phyloP scores from a whole-genome alignment of 805 yeast genomes.

The Ogataea paraovalis region DNA sequence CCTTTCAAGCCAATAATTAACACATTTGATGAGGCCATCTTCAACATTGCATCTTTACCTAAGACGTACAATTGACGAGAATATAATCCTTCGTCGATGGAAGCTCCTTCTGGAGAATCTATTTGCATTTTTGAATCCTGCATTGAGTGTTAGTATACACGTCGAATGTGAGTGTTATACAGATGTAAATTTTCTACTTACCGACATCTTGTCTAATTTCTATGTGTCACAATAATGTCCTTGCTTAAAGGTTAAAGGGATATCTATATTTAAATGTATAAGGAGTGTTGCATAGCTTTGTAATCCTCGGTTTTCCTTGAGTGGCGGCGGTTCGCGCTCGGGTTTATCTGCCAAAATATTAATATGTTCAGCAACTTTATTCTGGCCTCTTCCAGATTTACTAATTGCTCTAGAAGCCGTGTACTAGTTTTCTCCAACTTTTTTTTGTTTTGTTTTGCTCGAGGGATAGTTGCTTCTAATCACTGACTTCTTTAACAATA shows the following conservation, averaged over 20 bases:
- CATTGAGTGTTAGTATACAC: background rate
- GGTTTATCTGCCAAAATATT: background rate
- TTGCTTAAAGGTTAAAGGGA: too few species aligned
- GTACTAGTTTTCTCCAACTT: too few species aligned
- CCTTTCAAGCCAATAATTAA: constrained; percentile 88
- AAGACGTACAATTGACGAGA: constrained; percentile 95
- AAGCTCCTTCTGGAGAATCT: constrained; percentile 37
- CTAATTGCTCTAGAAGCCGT: too few species aligned
- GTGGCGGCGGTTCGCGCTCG: too few species aligned
- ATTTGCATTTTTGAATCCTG: constrained; percentile 39
- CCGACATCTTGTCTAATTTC: background rate
- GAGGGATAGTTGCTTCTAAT: too few species aligned
- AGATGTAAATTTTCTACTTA: background rate
- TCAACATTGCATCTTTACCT: constrained; percentile 97
- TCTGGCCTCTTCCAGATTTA: background rate
- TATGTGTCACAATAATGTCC: too few species aligned
- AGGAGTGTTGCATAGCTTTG: too few species aligned
- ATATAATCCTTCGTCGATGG: constrained; percentile 90
- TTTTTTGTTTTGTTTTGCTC: too few species aligned
- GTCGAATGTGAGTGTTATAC: too few species aligned
- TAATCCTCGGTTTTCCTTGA: too few species aligned
- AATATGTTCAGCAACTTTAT: background rate
- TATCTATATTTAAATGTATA: too few species aligned
- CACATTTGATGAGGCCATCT: constrained; percentile 93
- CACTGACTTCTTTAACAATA: too few species aligned